Evolutionary conservation across 176 grass and related monocot species (phyloP), one percentile per base, ranked within the genome.

Genomic region (Oryza glumipatula): DNA sequence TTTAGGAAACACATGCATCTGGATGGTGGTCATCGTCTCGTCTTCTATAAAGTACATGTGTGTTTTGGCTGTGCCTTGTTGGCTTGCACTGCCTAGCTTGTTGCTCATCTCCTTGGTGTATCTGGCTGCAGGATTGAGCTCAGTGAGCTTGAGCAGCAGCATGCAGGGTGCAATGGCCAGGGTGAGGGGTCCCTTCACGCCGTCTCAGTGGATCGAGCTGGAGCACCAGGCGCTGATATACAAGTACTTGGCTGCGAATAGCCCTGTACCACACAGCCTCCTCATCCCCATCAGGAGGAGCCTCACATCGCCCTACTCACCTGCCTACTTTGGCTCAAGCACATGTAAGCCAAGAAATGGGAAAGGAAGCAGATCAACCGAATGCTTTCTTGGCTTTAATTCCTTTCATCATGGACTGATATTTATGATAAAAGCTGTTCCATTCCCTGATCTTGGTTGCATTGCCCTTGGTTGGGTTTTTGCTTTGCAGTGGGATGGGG

Each of bases 161-260:
- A 83, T 98, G 73, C 91, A 93, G 72, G 91, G 85, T 6, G 89
- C 87, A 51, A 88, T 95, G 83, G 88, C 89, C 87, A 81, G 96
- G 86, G 70, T 89, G 74, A 93, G 93, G 81, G 91, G 83, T 11
- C 96, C 96, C 43, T 98, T 98, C 89, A 98, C 96, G 16, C 91
- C 93, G 69, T 94, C 93, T 32, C 96, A 98, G 69, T 98, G 96
- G 96, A 90, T 94, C 77, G 96, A 98, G 85, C 80, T 98, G 82
- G 96, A 98, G 74, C 96, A 95, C 81, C 96, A 98, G 79, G 96
- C 93, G 39, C 89, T 98, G 89, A 93, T 98, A 68, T 98, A 94
- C 91, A 98, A 95, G 80, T 90, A 94, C 89, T 74, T 98, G 24
- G 85, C 89, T 54, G 91, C 96, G 56, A 98, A 93, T 66, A 90